Percentiles rank a stretch among this genome's conserved stretches.
Conservation (phyloP, 2,329 filamentous ascomycete genomes). For the Botrytis paeoniae region DNA sequence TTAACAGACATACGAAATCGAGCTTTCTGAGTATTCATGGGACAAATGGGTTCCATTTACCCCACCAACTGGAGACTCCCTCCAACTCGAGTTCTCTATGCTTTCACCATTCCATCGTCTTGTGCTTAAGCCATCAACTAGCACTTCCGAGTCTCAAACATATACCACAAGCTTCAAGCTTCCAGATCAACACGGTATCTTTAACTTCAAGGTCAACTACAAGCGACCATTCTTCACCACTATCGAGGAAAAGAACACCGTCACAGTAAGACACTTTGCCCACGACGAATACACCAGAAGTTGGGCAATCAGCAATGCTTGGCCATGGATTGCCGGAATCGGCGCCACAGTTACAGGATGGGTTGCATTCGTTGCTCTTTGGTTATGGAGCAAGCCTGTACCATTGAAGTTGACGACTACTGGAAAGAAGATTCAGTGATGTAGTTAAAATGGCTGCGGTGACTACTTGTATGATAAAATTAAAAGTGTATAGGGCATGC, state of each 20-base stretch:
- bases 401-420: constrained; percentile 32
- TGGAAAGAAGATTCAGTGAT: constrained; percentile 44
- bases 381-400: constrained; percentile 73
- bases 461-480: constrained; percentile 33
- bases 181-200: constrained; percentile 97
- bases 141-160: constrained; percentile 65
- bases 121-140: constrained; percentile 57
- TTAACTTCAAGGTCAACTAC: constrained; percentile 97
- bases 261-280: constrained; percentile 93
- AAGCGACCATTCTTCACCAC: constrained; percentile 88
- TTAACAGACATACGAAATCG: constrained; percentile 51
- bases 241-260: constrained; percentile 90
- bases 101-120: constrained; percentile 95
- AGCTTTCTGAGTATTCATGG: constrained; percentile 79
- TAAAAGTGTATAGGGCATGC: constrained; percentile 29
- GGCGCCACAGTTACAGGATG: constrained; percentile 81
- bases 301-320: constrained; percentile 84
- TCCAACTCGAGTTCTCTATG: constrained; percentile 99
- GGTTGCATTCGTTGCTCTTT: constrained; percentile 78
- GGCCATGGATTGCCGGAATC: constrained; percentile 92
- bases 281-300: constrained; percentile 95
- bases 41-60: constrained; percentile 73
- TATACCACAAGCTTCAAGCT: constrained; percentile 75
- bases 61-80: constrained; percentile 63
- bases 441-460: constrained; percentile 1